Evolutionary conservation across 345 rosid species (phyloP), one percentile per base, ranked within the genome.

Genomic region (Eucalyptus cloeziana): DNA sequence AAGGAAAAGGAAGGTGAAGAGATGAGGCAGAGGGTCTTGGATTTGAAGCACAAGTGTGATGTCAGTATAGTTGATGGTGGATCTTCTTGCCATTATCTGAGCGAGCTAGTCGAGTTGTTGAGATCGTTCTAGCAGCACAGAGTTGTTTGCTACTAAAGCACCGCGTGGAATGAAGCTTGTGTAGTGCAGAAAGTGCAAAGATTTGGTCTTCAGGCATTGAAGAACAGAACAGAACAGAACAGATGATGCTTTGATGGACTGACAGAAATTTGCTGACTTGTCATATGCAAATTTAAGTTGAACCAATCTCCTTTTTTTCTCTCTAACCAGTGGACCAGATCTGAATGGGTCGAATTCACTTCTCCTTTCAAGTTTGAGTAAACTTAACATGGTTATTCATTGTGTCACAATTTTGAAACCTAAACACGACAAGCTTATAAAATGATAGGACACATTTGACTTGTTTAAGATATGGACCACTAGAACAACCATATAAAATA

Each of bases 1-100:
- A 85, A 87, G 43, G 89, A 88, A 21, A 83, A 83, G 5, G 93
- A 93, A 93, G 93, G 96, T 19, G 67, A 89, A 85, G 92, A 92
- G 69, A 93, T 93, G 86, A 92, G 94, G 67, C 89, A 49, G 86
- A 91, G 86, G 85, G 93, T 93, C 14, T 67, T 30, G 33, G 17
- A 47, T 24, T 14, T 92, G 24, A 92, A 89, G 86, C 50, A 86
- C 47, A 30, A 92, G 86, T 49, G 91, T 43, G 91, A 92, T 43
- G 49, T 79, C 51, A 85, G 92, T 19, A 86, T 90, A 1, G 25
- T 17, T 30, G 54, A 30, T 4, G 90, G 88, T 27, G 94, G 94
- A 37, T 90, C 93, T 76, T 93, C 95, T 50, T 50, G 25, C 43
- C 62, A 22, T 33, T 89, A 93, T 24, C 40, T 94, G 90, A 87